Evolutionary conservation across 1,284 basidiomycete genomes (phyloP), one percentile per base, ranked within the genome.

Genomic region (Ustilago loliicola): DNA sequence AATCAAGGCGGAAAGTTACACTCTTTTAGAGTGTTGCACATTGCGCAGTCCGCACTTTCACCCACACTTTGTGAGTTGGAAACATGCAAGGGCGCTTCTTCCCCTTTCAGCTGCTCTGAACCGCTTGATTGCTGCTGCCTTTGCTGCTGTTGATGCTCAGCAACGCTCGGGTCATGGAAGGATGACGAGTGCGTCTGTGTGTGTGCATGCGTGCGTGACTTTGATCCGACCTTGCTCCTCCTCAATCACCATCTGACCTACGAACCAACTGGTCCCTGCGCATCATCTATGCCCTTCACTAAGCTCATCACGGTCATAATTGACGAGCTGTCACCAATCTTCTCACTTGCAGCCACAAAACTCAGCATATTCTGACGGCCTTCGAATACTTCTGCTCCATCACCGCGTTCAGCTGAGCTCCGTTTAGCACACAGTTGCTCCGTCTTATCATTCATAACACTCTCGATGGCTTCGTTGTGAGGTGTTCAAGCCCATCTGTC

Each of bases 391-490:
- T 36, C 2, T n/a, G 52, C 30, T 36, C 52, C 21, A 54, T 36
- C 50, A 17, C 5, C 25, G 9, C 17, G 30, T 15, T 10, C 19
- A 21, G 29, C 52, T 52, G 6, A 52, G 19, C 27, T 52, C 17
- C 27, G 17, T 27, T 15, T 25, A 29, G 3, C 27, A 30, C 8
- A 19, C 50, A 32, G 6, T 15, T 19, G n/a, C 51, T 30, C 30
- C 17, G 27, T 34, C n/a, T 34, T 52, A 50, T 13, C 48, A 53
- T 27, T 19, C 6, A 32, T 2, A 48, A 15, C 51, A 21, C 13
- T 27, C 19, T 32, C 19, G 25, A 60, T 60, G 58, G 32, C 34
- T 51, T 51, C 19, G 34, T 13, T 15, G 21, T 60, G 34, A 60
- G 58, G 23, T 15, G 17, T 1, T 21, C 17, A 15, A 29, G 11